A percentile compares a stretch with the other conserved stretches of the same genome.
Evolutionary conservation across 2,329 filamentous ascomycete species (phyloP).

Genomic region (Exophiala alcalophila): DNA sequence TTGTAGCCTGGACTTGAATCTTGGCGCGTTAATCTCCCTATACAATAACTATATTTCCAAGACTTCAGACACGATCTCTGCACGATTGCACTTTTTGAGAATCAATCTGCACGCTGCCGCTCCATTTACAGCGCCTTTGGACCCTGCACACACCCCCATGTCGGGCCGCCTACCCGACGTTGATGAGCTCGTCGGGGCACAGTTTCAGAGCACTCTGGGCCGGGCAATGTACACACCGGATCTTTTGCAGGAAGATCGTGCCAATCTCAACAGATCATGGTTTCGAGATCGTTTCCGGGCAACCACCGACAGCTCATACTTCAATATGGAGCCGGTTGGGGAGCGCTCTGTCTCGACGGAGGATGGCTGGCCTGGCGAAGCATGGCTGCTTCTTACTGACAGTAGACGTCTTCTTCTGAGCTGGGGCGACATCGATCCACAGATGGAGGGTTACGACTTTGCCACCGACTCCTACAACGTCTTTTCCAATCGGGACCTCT

Average conservation of each 20-base stretch:
- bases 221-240: conserved; percentile 51
- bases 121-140: conserved; percentile 41
- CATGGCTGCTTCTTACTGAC: conserved; percentile 54
- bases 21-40: conserved; percentile 51
- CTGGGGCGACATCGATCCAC: conserved; percentile 56
- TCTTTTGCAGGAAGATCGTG: conserved; percentile 50
- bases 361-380: conserved; percentile 64
- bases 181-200: conserved; percentile 46
- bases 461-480: conserved; percentile 50
- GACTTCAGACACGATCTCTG: conserved; percentile 55
- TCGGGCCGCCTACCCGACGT: conserved; percentile 45
- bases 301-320: conserved; percentile 46
- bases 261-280: conserved; percentile 59
- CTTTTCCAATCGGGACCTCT: conserved; percentile 50
- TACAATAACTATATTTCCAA: conserved; percentile 52
- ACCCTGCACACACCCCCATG: conserved; percentile 42
- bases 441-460: conserved; percentile 57
- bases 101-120: conserved; percentile 61
- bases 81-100: conserved; percentile 52
- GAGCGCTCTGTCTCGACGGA: conserved; percentile 43
- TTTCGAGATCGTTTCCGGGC: conserved; percentile 31
- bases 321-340: conserved; percentile 32
- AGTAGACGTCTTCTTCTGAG: conserved; percentile 55
- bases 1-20: conserved; percentile 54
- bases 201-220: conserved; percentile 45